Percentiles rank a stretch among this genome's conserved stretches.
Evolutionary conservation across 164 flowering plant species (phyloP).

Genomic region (Sedum album): DNA sequence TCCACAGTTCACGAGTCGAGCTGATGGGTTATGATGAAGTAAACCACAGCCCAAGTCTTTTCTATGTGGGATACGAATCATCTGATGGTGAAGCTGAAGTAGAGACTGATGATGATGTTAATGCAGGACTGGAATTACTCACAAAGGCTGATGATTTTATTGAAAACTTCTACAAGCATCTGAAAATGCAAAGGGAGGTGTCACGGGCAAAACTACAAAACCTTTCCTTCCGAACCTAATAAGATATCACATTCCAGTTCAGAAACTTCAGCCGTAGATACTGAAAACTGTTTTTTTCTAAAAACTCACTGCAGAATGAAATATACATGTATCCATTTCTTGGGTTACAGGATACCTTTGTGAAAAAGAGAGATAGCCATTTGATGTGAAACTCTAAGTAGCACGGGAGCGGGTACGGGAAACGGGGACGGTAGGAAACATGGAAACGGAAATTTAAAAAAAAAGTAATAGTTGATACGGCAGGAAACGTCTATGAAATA

Average conservation of each 20-base stretch:
- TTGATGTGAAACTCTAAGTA: background rate
- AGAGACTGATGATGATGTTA: background rate
- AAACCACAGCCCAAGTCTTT: background rate
- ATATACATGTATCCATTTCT: background rate
- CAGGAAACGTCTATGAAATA: too few species aligned
- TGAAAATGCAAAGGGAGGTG: conserved; percentile 3
- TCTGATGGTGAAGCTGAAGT: background rate
- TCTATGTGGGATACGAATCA: background rate
- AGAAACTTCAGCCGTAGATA: background rate
- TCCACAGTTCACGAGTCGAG: background rate
- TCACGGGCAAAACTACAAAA: background rate
- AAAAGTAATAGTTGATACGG: too few species aligned
- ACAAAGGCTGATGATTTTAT: background rate
- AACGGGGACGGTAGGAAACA: too few species aligned
- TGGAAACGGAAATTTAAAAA: too few species aligned
- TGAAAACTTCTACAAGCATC: background rate
- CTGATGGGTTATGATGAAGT: background rate
- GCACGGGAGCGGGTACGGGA: too few species aligned
- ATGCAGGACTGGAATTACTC: background rate
- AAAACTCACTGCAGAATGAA: background rate
- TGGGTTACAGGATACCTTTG: background rate
- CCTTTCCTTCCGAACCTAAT: background rate
- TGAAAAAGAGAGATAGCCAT: background rate
- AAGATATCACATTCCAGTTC: background rate
- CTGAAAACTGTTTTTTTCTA: background rate